These are phyloP conservation scores for Aureobasidium vineae DNA, from an alignment of 2,329 filamentous ascomycete genomes.

Conservation along the genomic window DNA sequence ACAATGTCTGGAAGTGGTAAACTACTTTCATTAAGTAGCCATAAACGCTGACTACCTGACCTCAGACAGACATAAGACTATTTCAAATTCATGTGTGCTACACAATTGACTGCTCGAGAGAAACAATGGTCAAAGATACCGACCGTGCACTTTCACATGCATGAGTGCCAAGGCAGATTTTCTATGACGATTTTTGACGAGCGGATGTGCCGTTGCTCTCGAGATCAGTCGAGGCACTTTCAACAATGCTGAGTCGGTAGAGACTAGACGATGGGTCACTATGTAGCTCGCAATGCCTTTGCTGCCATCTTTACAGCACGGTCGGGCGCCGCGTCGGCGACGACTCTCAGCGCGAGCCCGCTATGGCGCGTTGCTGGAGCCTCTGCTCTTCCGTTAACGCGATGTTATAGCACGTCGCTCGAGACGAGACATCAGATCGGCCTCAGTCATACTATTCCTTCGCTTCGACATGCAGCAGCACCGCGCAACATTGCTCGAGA, in stretches of 20 bases:
- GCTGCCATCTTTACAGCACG: constrained; percentile 3
- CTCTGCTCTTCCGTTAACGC: not conserved
- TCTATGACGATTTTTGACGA: constrained; percentile 23
- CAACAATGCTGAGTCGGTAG: constrained; percentile 25
- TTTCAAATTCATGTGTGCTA: not conserved
- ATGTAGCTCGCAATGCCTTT: constrained; percentile 25
- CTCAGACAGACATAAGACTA: no score
- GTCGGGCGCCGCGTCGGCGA: not conserved
- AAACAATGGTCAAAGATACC: not conserved
- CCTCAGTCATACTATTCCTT: not conserved
- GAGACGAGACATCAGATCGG: not conserved
- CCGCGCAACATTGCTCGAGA: not conserved
- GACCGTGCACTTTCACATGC: constrained; percentile 9
- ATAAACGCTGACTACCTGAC: no score
- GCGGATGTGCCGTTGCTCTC: not conserved
- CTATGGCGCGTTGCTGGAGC: constrained; percentile 6
- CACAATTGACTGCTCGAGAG: not conserved
- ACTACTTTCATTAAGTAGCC: no score
- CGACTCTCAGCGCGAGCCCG: not conserved
- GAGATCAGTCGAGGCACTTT: constrained; percentile 17
- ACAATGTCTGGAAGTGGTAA: no score
- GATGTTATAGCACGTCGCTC: constrained; percentile 8
- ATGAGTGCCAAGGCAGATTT: constrained; percentile 23
- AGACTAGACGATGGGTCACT: constrained; percentile 23
- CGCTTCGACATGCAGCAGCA: not conserved